Evolutionary conservation across 2,329 filamentous ascomycete species (phyloP).

Genomic region (Emydomyces testavorans): DNA sequence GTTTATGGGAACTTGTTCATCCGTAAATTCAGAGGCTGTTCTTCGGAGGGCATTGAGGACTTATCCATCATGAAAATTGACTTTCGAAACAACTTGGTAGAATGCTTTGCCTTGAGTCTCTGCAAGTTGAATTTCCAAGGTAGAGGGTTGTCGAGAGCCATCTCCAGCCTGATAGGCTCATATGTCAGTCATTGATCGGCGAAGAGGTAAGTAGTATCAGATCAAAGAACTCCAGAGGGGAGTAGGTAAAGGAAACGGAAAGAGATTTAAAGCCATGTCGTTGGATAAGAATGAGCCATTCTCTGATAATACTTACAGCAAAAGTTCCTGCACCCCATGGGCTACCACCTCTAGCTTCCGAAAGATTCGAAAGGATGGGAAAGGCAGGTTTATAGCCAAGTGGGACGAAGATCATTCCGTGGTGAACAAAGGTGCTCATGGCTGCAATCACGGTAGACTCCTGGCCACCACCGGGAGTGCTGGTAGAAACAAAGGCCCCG

Average conservation of each 20-base stretch:
- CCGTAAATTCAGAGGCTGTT: conserved; percentile 44
- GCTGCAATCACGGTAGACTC: conserved; percentile 71
- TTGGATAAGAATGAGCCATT: too few relatives aligned
- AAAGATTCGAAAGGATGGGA: conserved; percentile 54
- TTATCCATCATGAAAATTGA: conserved; percentile 55
- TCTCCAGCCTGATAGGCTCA: conserved; percentile 47
- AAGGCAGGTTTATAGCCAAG: conserved; percentile 82
- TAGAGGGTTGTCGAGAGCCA: conserved; percentile 69
- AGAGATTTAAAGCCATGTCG: too few relatives aligned
- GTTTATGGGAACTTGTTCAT: background rate
- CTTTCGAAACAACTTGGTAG: conserved; percentile 64
- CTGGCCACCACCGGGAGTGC: conserved; percentile 74
- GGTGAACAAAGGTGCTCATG: conserved; percentile 80
- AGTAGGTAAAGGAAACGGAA: too few relatives aligned
- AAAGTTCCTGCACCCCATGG: conserved; percentile 95
- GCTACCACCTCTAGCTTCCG: conserved; percentile 72
- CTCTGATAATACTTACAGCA: conserved; percentile 49
- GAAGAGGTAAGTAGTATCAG: background rate
- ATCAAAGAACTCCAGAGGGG: too few relatives aligned
- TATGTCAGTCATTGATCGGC: too few relatives aligned
- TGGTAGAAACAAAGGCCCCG: conserved; percentile 85
- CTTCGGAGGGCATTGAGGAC: background rate
- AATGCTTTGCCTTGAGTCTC: conserved; percentile 74
- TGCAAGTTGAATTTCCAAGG: conserved; percentile 68
- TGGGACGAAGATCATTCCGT: conserved; percentile 94